Evolutionary conservation across 768 basidiomycete genomes (phyloP), one percentile per base, ranked within the genome.

Genomic region (Udeniomyces megalosporus): DNA sequence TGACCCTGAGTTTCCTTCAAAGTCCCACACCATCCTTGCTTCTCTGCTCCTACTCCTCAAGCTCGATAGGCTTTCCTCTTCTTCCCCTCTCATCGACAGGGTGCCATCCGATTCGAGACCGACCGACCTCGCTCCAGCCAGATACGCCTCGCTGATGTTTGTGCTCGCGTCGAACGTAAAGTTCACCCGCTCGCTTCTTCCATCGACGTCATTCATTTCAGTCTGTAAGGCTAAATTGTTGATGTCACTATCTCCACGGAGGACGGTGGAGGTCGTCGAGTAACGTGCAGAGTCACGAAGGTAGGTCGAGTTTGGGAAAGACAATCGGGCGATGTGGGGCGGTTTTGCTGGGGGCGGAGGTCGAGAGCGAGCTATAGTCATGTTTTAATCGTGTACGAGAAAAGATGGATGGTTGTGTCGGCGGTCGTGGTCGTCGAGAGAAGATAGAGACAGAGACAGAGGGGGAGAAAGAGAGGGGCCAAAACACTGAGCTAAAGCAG

Each of bases 1-100:
- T 4, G 34, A 32, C 0, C 24, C 44, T 38, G 22, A 32, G n/a
- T 22, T 28, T 5, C 62, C 66, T 49, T 55, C 11, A 35, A 66
- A 66, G 12, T 35, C 28, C 32, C 17, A 63, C 0, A 66, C 31
- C 20, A 46, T 47, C 52, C 66, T 52, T 7, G 66, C 66, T 2
- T 64, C 28, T 44, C 31, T 56, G 5, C 60, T 53, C 17, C 38
- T 8, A 8, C 11, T 31, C 45, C 4, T 54, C 32, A 2, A 20
- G 50, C 15, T 48, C 45, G 12, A 22, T 15, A 12, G 8, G 1
- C 42, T 29, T 24, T 49, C 47, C 2, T 38, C 47, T 20, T 44
- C 58, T 1, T 17, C 58, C 32, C n/a, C 20, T 28, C 46, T 31
- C 22, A 38, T 34, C 28, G 3, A 4, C 17, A 28, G 42, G 20